Conservation (phyloP, 2,329 filamentous ascomycete genomes). For the Fusarium dlaminii region DNA sequence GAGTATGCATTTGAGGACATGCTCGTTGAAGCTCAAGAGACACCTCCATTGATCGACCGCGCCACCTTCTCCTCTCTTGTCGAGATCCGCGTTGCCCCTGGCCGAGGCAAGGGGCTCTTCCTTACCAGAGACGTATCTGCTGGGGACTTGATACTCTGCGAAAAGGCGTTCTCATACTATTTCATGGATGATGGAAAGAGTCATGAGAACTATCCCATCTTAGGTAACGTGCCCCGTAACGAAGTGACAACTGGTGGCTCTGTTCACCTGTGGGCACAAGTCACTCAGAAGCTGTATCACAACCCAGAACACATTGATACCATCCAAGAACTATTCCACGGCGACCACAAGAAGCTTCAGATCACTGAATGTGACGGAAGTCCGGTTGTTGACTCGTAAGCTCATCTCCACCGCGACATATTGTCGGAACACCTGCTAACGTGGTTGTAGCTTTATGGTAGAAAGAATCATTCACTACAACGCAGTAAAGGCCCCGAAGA, state of each 20-base stretch:
- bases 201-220: not conserved
- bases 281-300: constrained; percentile 57
- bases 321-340: constrained; percentile 50
- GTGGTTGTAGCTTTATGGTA: constrained; percentile 54
- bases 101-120: constrained; percentile 61
- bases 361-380: constrained; percentile 45
- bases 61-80: constrained; percentile 57
- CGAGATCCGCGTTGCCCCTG: constrained; percentile 50
- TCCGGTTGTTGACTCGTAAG: constrained; percentile 58
- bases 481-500: constrained; percentile 49
- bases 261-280: constrained; percentile 50
- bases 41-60: constrained; percentile 56
- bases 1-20: constrained; percentile 51
- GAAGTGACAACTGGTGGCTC: constrained; percentile 49
- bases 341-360: constrained; percentile 47
- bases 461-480: constrained; percentile 55
- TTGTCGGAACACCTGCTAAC: not conserved
- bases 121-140: constrained; percentile 56
- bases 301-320: constrained; percentile 42
- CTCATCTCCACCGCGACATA: not conserved
- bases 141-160: constrained; percentile 63
- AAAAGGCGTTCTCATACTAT: constrained; percentile 62
- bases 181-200: constrained; percentile 36
- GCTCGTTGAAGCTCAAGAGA: constrained; percentile 49
- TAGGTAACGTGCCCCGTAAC: constrained; percentile 51